Base-by-base conservation (phyloP, 1,284 basidiomycete genomes). In the Mycena sp. region DNA sequence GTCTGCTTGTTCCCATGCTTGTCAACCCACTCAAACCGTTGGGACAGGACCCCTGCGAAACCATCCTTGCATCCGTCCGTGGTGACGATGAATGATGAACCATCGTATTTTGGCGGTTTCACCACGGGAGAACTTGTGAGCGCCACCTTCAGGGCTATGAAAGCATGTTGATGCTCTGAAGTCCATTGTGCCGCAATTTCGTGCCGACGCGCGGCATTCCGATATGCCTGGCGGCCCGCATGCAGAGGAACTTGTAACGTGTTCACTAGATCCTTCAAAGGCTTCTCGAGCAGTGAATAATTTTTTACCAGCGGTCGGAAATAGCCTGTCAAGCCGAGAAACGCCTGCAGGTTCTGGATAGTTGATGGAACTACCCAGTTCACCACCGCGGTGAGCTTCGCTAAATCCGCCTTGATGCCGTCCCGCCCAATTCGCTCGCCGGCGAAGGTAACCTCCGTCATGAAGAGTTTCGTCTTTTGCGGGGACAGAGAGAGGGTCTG, bases 381-480 rank as follows among this genome's bases (percentile, higher is more conserved):
- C 10, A 77, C 69, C 2, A 81, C 70, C 2, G 78, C 75, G 4
- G 73, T 73, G 0, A 81, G 68, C 45, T n/a, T 80, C 0, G 70
- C 44, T 2, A 66, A 65, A 57, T 80, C 75, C 0, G 77, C 71
- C n/a, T 63, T 58, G 6, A 80, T 71, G 0, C 79, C 78, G 9
- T 71, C 52, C 0, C 68, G 60, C 12, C 74, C 72, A 2, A 80
- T 69, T 9, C 52, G 60, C 9, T 71, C 72, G n/a, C 3, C 78
- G 6, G 76, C 76, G 53, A 80, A 78, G 0, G 72, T 57, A 4
- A 66, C 72, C 30, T 77, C 69, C 0, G 70, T 69, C 67, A 75
- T 70, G 69, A 79, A 80, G 10, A 78, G 69, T 26, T 60, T 14
- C 1, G 67, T 67, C 60, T 80, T 80, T 12, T 46, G 51, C 2